Evolutionary conservation across 164 flowering plant species (phyloP).

Genomic region (Nymphaea thermarum): DNA sequence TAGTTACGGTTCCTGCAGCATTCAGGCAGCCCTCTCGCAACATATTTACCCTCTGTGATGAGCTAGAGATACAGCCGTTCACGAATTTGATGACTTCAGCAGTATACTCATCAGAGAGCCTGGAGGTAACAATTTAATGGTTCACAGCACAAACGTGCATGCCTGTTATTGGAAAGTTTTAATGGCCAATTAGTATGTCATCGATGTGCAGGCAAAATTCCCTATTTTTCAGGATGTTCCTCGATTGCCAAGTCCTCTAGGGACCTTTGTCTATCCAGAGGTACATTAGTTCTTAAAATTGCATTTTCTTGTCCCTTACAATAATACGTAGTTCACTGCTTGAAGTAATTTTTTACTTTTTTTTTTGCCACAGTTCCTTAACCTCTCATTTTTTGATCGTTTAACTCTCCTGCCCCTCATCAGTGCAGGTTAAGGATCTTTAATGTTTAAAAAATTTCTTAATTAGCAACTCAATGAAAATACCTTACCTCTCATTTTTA

Average conservation of each 20-base stretch:
- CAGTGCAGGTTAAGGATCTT: slow-evolving; percentile 34
- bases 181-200: neutral
- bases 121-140: slow-evolving; percentile 28
- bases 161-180: neutral
- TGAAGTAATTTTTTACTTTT: neutral
- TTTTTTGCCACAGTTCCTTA: slow-evolving; percentile 26
- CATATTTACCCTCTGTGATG: slow-evolving; percentile 51
- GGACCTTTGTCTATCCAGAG: slow-evolving; percentile 31
- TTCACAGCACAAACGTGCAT: too few species aligned
- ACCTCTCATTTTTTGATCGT: slow-evolving; percentile 38
- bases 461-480: neutral
- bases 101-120: slow-evolving; percentile 42
- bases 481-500: neutral
- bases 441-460: neutral
- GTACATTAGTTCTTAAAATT: slow-evolving; percentile 11
- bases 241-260: slow-evolving; percentile 48
- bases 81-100: slow-evolving; percentile 49
- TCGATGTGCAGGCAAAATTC: slow-evolving; percentile 39
- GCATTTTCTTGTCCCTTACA: neutral
- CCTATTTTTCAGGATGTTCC: slow-evolving; percentile 47
- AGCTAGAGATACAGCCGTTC: slow-evolving; percentile 48
- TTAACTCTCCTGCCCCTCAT: slow-evolving; percentile 43
- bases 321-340: neutral
- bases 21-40: slow-evolving; percentile 48
- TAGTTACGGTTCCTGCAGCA: slow-evolving; percentile 17